These are phyloP conservation scores for Apiotrichum siamense DNA, from an alignment of 1,284 basidiomycete species.

Conservation along the genomic window DNA sequence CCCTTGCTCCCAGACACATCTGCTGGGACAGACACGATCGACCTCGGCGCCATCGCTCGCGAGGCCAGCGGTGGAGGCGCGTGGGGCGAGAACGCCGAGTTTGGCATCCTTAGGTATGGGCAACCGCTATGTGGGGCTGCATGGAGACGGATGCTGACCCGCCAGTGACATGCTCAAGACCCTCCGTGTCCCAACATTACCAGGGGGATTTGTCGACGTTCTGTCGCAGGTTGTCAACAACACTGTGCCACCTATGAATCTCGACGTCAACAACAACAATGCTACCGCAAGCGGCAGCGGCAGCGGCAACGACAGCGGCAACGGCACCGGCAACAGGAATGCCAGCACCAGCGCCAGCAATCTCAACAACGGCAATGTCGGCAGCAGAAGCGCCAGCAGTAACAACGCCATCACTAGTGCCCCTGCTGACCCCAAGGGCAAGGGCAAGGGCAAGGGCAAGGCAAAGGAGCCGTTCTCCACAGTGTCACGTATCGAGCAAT, in stretches of 20 bases:
- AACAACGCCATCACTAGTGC: not conserved
- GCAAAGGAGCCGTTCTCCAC: slow-evolving; percentile 14
- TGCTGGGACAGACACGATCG: slow-evolving; percentile 5
- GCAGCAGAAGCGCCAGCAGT: not conserved
- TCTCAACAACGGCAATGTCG: not conserved
- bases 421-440: not conserved
- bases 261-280: not conserved
- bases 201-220: slow-evolving; percentile 42
- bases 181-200: slow-evolving; percentile 40
- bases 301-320: not conserved
- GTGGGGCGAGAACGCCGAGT: slow-evolving; percentile 18
- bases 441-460: slow-evolving; percentile 16
- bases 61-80: not conserved
- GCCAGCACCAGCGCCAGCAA: not conserved
- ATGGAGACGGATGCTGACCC: not conserved
- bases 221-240: slow-evolving; percentile 29
- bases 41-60: slow-evolving; percentile 6
- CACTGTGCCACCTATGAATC: too few species aligned
- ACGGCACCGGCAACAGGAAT: not conserved
- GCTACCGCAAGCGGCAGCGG: slow-evolving; percentile 1
- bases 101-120: slow-evolving; percentile 12
- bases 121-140: not conserved
- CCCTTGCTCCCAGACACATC: slow-evolving; percentile 34
- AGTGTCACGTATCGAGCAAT: slow-evolving; percentile 48
- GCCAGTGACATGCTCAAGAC: slow-evolving; percentile 43